Evolutionary conservation across 768 basidiomycete genomes (phyloP), one percentile per base, ranked within the genome.

Genomic region (Serendipita indica): DNA sequence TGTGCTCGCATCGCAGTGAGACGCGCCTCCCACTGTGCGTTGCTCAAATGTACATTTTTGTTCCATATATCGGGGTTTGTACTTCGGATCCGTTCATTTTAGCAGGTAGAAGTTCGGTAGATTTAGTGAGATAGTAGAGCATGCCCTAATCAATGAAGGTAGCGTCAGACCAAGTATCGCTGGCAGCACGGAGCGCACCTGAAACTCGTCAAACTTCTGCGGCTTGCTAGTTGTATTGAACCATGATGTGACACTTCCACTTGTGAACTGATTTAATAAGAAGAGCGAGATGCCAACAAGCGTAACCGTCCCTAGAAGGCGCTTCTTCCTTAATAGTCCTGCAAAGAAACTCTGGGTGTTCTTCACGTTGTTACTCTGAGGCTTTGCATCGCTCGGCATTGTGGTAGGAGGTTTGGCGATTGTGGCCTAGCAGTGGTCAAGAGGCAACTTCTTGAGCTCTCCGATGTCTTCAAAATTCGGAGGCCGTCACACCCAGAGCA

Each of bases 1-100:
- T 77, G 68, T 16, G 72, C 65, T 34, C 77, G 71, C 46, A 88
- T 54, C 7, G 32, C n/a, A 16, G 49, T n/a, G 7, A 54, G 49
- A 33, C 49, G 49, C 4, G 49, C 30, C 7, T 28, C 30, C 49
- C 49, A 54, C 32, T 54, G 49, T 18, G 49, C 49, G 30, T 4
- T 10, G 10, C 22, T 25, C 22, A 27, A 30, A 28, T 20, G 30
- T 16, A 27, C 25, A 10, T 28, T 28, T 33, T 18, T 33, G 32
- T 28, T 54, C 49, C 49, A 54, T 28, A 54, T 28, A 18, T 54
- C 49, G n/a, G 49, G 49, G 10, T 54, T 30, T 54, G 49, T 33
- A 18, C 49, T 27, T 54, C 49, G 32, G 22, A 22, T 28, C 49
- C 49, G n/a, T 54, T 28, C 30, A 54, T 20, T 18, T 54, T 27